Evolutionary conservation across 1,139 yeast genomes (phyloP), one percentile per base, ranked within the genome.

Genomic region (Sugiyamaella japonica): DNA sequence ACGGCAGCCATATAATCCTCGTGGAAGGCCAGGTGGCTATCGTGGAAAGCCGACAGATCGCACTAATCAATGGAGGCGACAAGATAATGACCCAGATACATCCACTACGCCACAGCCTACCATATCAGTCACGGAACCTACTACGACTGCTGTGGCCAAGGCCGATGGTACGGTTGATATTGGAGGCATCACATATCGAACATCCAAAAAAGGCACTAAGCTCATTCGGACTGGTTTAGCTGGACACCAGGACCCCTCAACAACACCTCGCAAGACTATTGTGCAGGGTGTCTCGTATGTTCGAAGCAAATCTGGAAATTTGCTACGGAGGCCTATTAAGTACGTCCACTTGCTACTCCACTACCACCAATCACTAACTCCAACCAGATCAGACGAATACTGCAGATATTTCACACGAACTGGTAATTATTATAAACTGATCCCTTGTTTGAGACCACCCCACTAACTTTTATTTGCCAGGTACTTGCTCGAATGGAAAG

Each of bases 401-500:
- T 72, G 75, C 59, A 61, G 66, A 9, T 60, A 62, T 44, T 72
- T 65, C 52, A 71, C 73, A 32, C 57, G 64, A 57, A 69, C 73
- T 47, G 75, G 74, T 52, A 52, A 46, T 37, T 38, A 40, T 41
- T 13, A 12, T 7, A 46, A 7, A 46, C 25, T 7, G 13, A 17
- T 9, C 25, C 20, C 17, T 29, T 20, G n/a, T n/a, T 20, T 23
- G 46, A 12, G 10, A 29, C n/a, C 38, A 16, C 16, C n/a, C 31
- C 34, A 52, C 42, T 49, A 48, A 48, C 54, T 45, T 50, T 13
- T 41, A 57, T 12, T 39, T 41, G n/a, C n/a, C 65, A 77, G 85
- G 86, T 15, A 69, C 73, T 12, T 85, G 89, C 66, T 71, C 72
- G 55, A 77, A 77, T 64, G 86, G 82, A 46, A 65, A 74, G 34